phyloP scores from a whole-genome alignment of 2,329 filamentous ascomycete species.

The Scolecobasidium constrictum region DNA sequence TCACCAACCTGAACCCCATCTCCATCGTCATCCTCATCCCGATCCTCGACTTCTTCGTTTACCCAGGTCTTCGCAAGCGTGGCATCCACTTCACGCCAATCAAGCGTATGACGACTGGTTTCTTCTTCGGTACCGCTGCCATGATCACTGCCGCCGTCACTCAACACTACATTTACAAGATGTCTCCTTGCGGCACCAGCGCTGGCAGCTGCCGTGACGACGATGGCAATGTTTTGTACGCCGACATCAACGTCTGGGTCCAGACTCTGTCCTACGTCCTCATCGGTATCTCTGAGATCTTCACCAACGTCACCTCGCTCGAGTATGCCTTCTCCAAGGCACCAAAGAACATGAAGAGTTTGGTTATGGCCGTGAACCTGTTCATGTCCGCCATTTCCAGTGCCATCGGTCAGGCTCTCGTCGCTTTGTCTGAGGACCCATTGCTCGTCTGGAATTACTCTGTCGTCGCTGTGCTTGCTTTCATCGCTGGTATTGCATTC shows the following conservation, averaged over 20 bases:
- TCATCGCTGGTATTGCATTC: slow-evolving; percentile 22
- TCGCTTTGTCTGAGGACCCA: slow-evolving; percentile 15
- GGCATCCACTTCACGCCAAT: slow-evolving; percentile 62
- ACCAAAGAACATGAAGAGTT: slow-evolving; percentile 48
- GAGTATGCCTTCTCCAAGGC: slow-evolving; percentile 69
- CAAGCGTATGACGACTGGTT: slow-evolving; percentile 63
- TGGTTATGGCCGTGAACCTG: slow-evolving; percentile 25
- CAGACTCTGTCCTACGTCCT: slow-evolving; percentile 42
- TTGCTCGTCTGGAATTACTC: slow-evolving; percentile 21
- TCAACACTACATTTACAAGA: slow-evolving; percentile 41
- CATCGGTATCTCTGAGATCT: slow-evolving; percentile 49
- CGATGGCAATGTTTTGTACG: slow-evolving; percentile 21
- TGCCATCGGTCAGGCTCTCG: slow-evolving; percentile 14
- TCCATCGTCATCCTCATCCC: slow-evolving; percentile 67
- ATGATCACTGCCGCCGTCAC: slow-evolving; percentile 47
- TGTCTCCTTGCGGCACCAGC: slow-evolving; percentile 30
- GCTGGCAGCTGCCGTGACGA: slow-evolving; percentile 41
- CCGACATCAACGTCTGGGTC: slow-evolving; percentile 40
- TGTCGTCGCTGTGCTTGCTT: slow-evolving; percentile 23
- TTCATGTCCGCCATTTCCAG: slow-evolving; percentile 22
- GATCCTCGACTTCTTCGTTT: slow-evolving; percentile 53
- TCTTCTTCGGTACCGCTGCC: slow-evolving; percentile 52
- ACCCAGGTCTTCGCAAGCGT: slow-evolving; percentile 54
- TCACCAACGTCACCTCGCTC: slow-evolving; percentile 56
- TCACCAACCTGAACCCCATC: slow-evolving; percentile 67